phyloP scores from a whole-genome alignment of 2,329 filamentous ascomycete genomes.

The Hortaea sp. region DNA sequence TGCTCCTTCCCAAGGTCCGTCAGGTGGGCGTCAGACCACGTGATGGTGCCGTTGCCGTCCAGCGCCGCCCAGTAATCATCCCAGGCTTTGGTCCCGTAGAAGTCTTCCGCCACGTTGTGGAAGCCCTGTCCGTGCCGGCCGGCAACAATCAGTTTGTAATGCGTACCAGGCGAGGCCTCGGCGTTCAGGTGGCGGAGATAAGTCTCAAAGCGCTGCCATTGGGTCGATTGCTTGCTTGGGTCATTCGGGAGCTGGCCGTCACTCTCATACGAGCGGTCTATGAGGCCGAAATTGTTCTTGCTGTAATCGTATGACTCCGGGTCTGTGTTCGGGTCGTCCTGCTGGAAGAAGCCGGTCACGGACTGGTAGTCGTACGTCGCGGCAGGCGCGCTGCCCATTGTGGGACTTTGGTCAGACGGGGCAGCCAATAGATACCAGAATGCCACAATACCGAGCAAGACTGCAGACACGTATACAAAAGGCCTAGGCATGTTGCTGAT shows the following conservation, averaged over 20 bases:
- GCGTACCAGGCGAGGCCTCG: constrained; percentile 35
- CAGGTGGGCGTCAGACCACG: constrained; percentile 55
- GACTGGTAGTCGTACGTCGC: constrained; percentile 20
- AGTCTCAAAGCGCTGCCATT: constrained; percentile 55
- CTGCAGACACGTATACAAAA: neutral
- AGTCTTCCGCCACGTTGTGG: constrained; percentile 53
- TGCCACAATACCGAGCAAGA: neutral
- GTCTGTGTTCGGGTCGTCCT: constrained; percentile 41
- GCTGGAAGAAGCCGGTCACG: constrained; percentile 40
- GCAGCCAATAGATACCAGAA: neutral
- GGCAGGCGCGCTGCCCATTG: neutral
- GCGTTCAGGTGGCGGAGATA: constrained; percentile 45
- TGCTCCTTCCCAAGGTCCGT: constrained; percentile 49
- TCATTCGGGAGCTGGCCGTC: constrained; percentile 17
- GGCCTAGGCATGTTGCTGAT: neutral
- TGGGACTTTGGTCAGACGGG: neutral
- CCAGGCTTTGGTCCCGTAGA: constrained; percentile 60
- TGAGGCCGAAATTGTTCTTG: constrained; percentile 37
- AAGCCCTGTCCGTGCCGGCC: constrained; percentile 60
- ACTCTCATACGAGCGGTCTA: constrained; percentile 34
- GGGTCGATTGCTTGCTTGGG: constrained; percentile 37
- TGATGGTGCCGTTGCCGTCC: constrained; percentile 52
- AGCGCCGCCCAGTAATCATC: constrained; percentile 56
- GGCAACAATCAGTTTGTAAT: constrained; percentile 59
- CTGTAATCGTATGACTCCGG: constrained; percentile 38